A percentile compares a stretch with the other conserved stretches of the same genome.
Evolutionary conservation across 2,329 filamentous ascomycete genomes (phyloP).

Genomic region (Phyllosticta citrichinensis): DNA sequence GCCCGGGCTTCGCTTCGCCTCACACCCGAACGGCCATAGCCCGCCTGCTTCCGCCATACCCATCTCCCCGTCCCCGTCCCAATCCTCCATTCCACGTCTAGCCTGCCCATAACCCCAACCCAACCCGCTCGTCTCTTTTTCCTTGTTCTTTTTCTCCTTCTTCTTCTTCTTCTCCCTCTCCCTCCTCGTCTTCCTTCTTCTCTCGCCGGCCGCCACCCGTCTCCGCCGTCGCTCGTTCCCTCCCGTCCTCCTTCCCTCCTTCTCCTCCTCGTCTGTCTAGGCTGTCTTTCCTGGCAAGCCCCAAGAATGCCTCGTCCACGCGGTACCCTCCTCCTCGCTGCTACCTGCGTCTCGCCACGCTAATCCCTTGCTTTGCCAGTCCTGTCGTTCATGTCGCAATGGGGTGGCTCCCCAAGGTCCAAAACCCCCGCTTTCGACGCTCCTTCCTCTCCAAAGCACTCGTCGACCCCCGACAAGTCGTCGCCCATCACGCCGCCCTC

Average conservation of each 20-base stretch:
- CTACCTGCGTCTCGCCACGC: constrained; percentile 2
- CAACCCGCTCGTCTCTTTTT: neutral
- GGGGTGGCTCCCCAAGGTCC: constrained; percentile 40
- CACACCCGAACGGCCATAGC: neutral
- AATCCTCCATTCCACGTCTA: neutral
- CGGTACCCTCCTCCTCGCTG: constrained; percentile 1
- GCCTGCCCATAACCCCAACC: neutral
- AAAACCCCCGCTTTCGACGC: constrained; percentile 20
- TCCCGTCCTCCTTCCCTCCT: neutral
- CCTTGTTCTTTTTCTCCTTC: neutral
- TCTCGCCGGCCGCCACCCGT: neutral
- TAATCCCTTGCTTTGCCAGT: constrained; percentile 42
- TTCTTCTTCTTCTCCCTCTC: neutral
- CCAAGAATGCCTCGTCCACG: constrained; percentile 25
- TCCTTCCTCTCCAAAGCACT: constrained; percentile 14
- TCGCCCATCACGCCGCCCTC: constrained; percentile 13
- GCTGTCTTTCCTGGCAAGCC: neutral
- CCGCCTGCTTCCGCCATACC: neutral
- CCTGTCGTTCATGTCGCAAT: constrained; percentile 78
- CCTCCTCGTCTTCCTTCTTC: neutral
- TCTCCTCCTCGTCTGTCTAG: neutral
- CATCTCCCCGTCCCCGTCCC: neutral
- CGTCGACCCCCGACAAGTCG: neutral
- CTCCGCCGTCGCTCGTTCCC: constrained; percentile 3
- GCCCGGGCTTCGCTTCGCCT: neutral